A percentile compares a stretch with the other conserved stretches of the same genome.
Evolutionary conservation across 352 stramenopile species (phyloP).

Genomic region (Phytophthora europaea): DNA sequence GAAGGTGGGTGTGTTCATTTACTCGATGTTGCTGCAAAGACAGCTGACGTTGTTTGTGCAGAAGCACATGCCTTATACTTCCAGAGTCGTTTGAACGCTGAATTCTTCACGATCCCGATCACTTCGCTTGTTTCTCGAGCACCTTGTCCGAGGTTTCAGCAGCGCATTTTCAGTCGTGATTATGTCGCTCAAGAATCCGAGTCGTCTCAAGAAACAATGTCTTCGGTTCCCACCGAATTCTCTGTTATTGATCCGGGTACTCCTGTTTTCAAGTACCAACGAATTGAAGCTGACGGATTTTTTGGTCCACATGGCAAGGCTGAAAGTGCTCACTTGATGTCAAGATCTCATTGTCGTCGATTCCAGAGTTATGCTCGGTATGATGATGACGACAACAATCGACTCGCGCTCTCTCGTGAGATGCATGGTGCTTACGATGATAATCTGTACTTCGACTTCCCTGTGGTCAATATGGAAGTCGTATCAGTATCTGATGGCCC

Average conservation of each 20-base stretch:
- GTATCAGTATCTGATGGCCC: neutral
- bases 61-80: neutral
- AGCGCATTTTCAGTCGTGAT: neutral
- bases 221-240: neutral
- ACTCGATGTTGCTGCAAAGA: too few relatives aligned
- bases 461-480: slow-evolving; percentile 8
- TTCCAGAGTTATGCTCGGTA: neutral
- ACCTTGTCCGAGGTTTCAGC: neutral
- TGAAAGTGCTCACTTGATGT: slow-evolving; percentile 6
- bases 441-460: neutral
- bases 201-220: neutral
- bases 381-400: slow-evolving; percentile 2
- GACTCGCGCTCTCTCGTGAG: neutral
- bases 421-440: slow-evolving; percentile 6
- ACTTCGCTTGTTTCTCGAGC: neutral
- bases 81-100: neutral
- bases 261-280: slow-evolving; percentile 9
- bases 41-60: neutral
- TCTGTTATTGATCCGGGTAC: neutral
- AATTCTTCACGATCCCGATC: neutral
- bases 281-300: neutral
- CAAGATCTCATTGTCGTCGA: neutral
- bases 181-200: neutral
- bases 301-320: slow-evolving; percentile 1
- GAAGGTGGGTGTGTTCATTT: neutral